Base-by-base conservation (phyloP, 148 eudicot species). In the Camellia granthamiana region DNA sequence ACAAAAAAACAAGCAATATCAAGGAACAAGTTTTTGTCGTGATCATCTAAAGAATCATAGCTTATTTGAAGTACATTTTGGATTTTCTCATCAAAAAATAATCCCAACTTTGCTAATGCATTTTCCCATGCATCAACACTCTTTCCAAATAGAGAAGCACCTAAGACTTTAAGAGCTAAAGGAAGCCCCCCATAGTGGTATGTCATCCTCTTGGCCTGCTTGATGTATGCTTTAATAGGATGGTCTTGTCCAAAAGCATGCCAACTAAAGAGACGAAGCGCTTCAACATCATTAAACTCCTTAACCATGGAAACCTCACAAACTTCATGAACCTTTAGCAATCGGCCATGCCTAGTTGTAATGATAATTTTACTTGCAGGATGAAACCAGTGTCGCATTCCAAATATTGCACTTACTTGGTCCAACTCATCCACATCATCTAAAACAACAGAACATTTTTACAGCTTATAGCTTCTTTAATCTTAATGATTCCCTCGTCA, bases 131-230 rank as follows among this genome's bases (percentile, higher is more conserved):
- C 64, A 61, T 61, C 64, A 1, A 61, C 0, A 16, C 2, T 38
- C 3, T 11, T 30, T 46, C 23, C 67, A 19, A 9, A 63, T 5
- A 63, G 67, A 18, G 21, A 7, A 41, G 81, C 41, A 52, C 81
- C 84, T 19, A 82, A 61, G 21, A 77, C 81, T 61, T 78, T 11
- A 43, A 82, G 84, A 30, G 80, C 76, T 61, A 77, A 61, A 21
- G 80, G 84, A 51, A 76, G 61, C 59, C 76, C 80, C 16, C 60
- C 54, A n/a, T 77, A 77, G 43, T 70, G 8, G 5, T 42, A 7
- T 21, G 72, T 44, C 1, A 70, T 62, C 14, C 62, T 71, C 18
- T 14, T 49, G 14, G 76, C 60, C 4, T 46, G 77, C n/a, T 82
- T 55, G 54, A 52, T 46, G 56, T 70, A 77, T 52, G 43, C 62